These are phyloP conservation scores for Letharia columbiana DNA, from an alignment of 495 filamentous ascomycete genomes.

Conservation along the genomic window DNA sequence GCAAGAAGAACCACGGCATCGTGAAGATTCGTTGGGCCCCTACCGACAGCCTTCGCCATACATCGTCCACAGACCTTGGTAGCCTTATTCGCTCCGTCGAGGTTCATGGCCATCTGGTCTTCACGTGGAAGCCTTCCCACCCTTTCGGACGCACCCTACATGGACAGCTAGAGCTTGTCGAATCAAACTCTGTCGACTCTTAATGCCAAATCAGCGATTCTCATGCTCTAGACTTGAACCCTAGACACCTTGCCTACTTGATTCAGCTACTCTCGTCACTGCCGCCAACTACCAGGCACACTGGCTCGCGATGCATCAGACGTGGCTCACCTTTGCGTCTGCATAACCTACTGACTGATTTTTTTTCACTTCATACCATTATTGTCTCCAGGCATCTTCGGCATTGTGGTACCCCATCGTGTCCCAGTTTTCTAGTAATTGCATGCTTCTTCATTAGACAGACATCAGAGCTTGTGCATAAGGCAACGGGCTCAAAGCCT, in stretches of 20 bases:
- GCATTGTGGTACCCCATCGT: neutral
- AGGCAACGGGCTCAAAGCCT: neutral
- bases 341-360: too few relatives aligned
- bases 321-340: neutral
- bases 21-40: neutral
- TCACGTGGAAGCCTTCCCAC: neutral
- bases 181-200: neutral
- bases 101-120: neutral
- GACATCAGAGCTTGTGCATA: neutral
- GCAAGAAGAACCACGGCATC: neutral
- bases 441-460: neutral
- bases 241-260: too few relatives aligned
- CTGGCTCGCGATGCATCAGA: neutral
- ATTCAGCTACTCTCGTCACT: neutral
- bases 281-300: neutral
- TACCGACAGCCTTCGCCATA: neutral
- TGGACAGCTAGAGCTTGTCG: neutral
- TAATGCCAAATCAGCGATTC: too few relatives aligned
- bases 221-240: too few relatives aligned
- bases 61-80: neutral
- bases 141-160: neutral
- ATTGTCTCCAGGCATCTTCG: neutral
- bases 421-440: neutral
- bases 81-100: neutral
- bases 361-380: neutral